Base-by-base conservation (phyloP, 179 eudicot genomes). In the Drosera spatulata region DNA sequence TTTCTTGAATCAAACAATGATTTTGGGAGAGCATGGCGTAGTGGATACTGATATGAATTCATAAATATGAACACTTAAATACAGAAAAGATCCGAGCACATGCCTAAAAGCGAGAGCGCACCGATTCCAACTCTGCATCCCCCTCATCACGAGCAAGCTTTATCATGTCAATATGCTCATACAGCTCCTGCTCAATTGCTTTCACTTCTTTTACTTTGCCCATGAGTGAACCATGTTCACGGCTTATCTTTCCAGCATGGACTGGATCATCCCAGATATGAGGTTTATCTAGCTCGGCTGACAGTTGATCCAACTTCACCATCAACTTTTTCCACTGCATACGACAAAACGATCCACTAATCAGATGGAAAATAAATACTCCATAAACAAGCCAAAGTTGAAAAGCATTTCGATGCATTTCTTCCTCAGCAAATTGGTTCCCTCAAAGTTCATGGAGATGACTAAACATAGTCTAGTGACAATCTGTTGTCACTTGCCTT, bases 81-180 rank as follows among this genome's bases (percentile, higher is more conserved):
- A n/a, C 65, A 68, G 37, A 67, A 56, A 74, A 72, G 80, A 72
- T 62, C 39, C 53, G 81, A 69, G 74, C 73, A 81, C 89, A 85
- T 85, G 97, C 87, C 84, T 80, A 89, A 75, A 76, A 75, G 79
- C 69, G 72, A 82, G 73, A 62, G 88, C 99, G 80, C 84, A 94
- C 99, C 95, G 62, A 83, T 90, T 94, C 97, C 97, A 90, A 70
- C 69, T 81, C 95, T 53, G 82, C 58, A 75, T 94, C 99, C 67
- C 82, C 82, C 83, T 90, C 99, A 70, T 94, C 99, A 39, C 87
- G 91, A 67, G 99, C 91, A 68, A 94, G 91, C 82, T 83, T 94
- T 75, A 90, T 67, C 97, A 94, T 90, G 69, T 90, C 99, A 69
- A 94, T 87, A 67, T 94, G 97, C 63, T 94, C 99, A 57, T 77